Conservation (phyloP, 192 early-diverging fungal species). For the Phycomyces blakesleeanus region DNA sequence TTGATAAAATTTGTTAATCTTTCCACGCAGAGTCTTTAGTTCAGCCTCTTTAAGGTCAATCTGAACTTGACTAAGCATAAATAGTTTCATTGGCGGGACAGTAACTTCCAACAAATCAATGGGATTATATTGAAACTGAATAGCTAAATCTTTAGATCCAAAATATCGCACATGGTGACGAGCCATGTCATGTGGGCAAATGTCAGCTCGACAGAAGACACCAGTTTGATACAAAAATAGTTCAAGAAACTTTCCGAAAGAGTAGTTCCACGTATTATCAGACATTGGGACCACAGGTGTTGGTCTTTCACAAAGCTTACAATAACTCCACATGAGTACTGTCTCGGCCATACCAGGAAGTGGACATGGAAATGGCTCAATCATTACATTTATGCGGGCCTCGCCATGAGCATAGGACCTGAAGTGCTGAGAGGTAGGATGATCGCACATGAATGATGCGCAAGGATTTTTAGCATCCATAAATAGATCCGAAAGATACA, state of each 20-base stretch:
- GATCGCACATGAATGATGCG: constrained; percentile 65
- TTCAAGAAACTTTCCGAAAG: constrained; percentile 97
- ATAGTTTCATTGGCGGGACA: constrained; percentile 65
- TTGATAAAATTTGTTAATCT: constrained; percentile 81
- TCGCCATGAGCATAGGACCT: constrained; percentile 85
- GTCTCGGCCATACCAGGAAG: constrained; percentile 64
- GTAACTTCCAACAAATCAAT: constrained; percentile 71
- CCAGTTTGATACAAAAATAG: constrained; percentile 78
- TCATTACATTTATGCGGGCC: constrained; percentile 72
- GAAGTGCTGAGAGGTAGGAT: constrained; percentile 77
- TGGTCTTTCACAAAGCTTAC: constrained; percentile 64
- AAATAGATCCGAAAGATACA: constrained; percentile 83
- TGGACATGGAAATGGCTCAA: constrained; percentile 56
- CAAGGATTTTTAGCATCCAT: constrained; percentile 66
- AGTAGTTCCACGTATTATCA: constrained; percentile 87
- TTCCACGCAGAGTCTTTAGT: constrained; percentile 57
- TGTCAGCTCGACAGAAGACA: constrained; percentile 59
- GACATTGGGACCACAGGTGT: constrained; percentile 80
- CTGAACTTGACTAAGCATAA: constrained; percentile 56
- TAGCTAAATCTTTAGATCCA: constrained; percentile 67
- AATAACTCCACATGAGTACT: constrained; percentile 90
- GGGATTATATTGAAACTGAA: constrained; percentile 73
- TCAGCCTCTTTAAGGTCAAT: constrained; percentile 74
- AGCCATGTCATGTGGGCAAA: constrained; percentile 82
- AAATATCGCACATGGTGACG: constrained; percentile 86